A percentile compares a stretch with the other conserved stretches of the same genome.
Evolutionary conservation across 768 basidiomycete genomes (phyloP).

Genomic region (Lactarius indigo): DNA sequence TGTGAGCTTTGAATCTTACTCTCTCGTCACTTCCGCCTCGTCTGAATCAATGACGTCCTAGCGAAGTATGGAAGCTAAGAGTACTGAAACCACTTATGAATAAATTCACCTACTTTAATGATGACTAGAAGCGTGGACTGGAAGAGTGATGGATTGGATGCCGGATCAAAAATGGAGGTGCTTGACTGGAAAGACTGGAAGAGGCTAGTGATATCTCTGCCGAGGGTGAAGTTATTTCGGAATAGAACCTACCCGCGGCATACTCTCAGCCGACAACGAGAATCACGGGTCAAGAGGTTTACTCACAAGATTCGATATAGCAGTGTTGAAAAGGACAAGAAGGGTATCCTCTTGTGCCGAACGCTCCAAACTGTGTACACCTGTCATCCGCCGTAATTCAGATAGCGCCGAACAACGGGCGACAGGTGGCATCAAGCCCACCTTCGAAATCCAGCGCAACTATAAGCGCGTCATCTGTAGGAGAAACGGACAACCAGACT

Average conservation of each 20-base stretch:
- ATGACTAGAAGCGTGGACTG: conserved; percentile 60
- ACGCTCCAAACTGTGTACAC: conserved; percentile 62
- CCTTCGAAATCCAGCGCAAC: conserved; percentile 68
- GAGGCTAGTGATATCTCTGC: conserved; percentile 55
- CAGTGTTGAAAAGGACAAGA: conserved; percentile 62
- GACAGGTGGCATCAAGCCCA: conserved; percentile 8
- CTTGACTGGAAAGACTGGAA: conserved; percentile 63
- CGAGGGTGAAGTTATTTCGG: conserved; percentile 63
- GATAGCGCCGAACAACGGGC: background rate
- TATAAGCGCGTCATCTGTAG: conserved; percentile 50
- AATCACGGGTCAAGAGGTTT: background rate
- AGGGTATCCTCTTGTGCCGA: conserved; percentile 62
- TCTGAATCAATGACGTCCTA: conserved; percentile 66
- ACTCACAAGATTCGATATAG: conserved; percentile 58
- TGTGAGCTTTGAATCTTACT: conserved; percentile 38
- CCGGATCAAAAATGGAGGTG: conserved; percentile 54
- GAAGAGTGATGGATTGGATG: conserved; percentile 56
- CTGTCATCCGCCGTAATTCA: conserved; percentile 29
- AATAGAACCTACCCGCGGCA: conserved; percentile 49
- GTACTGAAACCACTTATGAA: too few species aligned
- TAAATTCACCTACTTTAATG: conserved; percentile 45
- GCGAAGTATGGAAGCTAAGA: background rate
- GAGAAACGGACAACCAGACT: conserved; percentile 67
- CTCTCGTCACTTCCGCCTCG: conserved; percentile 52
- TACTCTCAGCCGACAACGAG: background rate